phyloP scores from a whole-genome alignment of 768 basidiomycete genomes.

The Coprinellus micaceus region DNA sequence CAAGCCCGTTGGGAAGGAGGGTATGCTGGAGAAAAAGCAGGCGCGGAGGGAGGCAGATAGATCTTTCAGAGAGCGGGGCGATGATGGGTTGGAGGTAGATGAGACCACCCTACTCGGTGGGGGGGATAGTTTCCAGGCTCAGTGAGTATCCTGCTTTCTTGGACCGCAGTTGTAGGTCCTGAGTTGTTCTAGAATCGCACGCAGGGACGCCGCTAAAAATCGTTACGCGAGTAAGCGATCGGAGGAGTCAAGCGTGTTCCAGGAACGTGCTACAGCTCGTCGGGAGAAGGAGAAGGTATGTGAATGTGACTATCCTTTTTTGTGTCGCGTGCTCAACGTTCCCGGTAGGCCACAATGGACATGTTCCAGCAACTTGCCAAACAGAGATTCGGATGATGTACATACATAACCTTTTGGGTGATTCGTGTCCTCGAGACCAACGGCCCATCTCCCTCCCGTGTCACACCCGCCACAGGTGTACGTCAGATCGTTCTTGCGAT shows the following conservation, averaged over 20 bases:
- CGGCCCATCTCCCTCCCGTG: no score
- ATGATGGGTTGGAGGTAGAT: slow-evolving; percentile 72
- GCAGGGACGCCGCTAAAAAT: slow-evolving; percentile 60
- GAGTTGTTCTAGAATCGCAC: slow-evolving; percentile 51
- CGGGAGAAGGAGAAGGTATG: slow-evolving; percentile 71
- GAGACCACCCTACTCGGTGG: slow-evolving; percentile 81
- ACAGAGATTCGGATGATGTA: slow-evolving; percentile 68
- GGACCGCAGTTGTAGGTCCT: slow-evolving; percentile 2
- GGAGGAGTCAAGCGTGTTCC: slow-evolving; percentile 49
- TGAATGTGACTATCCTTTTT: background rate
- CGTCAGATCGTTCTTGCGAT: no score
- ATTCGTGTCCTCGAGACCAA: no score
- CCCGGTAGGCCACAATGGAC: slow-evolving; percentile 75
- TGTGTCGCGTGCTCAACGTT: background rate
- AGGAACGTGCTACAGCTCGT: slow-evolving; percentile 60
- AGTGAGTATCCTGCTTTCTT: slow-evolving; percentile 42
- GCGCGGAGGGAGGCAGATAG: slow-evolving; percentile 68
- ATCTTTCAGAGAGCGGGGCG: slow-evolving; percentile 72
- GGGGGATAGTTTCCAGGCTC: slow-evolving; percentile 74
- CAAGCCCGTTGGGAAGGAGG: slow-evolving; percentile 77
- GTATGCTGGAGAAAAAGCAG: slow-evolving; percentile 82
- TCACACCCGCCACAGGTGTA: no score
- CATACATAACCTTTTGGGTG: background rate
- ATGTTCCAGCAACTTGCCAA: slow-evolving; percentile 95
- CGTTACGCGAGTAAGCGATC: slow-evolving; percentile 53